Base-by-base conservation (phyloP, 768 basidiomycete species). In the Panellus pusillus region DNA sequence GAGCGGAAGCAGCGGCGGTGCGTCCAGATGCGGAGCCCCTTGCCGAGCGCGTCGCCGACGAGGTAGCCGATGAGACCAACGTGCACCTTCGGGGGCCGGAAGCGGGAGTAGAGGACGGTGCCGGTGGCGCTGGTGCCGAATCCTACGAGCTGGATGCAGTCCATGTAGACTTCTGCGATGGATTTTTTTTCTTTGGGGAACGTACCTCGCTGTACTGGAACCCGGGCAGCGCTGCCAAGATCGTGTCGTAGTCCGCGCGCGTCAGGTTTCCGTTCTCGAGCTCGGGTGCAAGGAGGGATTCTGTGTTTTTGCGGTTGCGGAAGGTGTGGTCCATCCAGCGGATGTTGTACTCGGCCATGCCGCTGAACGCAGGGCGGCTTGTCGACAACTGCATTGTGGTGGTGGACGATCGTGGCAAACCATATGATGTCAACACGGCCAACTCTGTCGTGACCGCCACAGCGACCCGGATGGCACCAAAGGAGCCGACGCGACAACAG, bases 401-500 rank as follows among this genome's bases (percentile, higher is more conserved):
- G n/a, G n/a, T n/a, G n/a, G n/a, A n/a, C n/a, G n/a, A n/a, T n/a
- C n/a, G n/a, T n/a, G n/a, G n/a, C n/a, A n/a, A n/a, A n/a, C n/a
- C n/a, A n/a, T n/a, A n/a, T n/a, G n/a, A 43, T 12, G 41, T 19
- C 41, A 43, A 29, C 20, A 11, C 19, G 15, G 17, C n/a, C 9
- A 20, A 28, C 32, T 28, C 14, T 27, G 31, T 9, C 32, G 18
- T 36, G 32, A 4, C 11, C 32, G n/a, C n/a, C n/a, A n/a, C n/a
- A n/a, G n/a, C n/a, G 9, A 78, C 18, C 14, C 11, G 11, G 9
- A 78, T 79, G 77, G 67, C 74, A 31, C 75, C 77, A 15, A 85
- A 77, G 69, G 89, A 91, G 65, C 87, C 82, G 8, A 89, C 82
- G 15, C 75, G 80, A 37, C 78, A 83, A 44, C 89, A 91, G 57